These are phyloP conservation scores for Boletus holoroseus DNA, from an alignment of 1,284 basidiomycete species.

Conservation along the genomic window DNA sequence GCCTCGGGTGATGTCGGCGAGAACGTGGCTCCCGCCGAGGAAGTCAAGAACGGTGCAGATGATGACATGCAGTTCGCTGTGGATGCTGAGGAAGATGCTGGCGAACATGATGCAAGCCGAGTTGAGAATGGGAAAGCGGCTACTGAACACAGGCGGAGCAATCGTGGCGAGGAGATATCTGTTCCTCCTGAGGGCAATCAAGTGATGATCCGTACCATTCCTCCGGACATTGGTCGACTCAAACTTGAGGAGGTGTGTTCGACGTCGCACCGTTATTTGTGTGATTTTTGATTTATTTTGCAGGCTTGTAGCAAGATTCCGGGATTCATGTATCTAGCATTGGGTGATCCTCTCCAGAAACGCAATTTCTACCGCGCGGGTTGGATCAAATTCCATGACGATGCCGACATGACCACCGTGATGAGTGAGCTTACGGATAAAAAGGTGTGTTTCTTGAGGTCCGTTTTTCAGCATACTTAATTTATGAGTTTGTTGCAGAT, in stretches of 20 bases:
- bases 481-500: constrained; percentile 49
- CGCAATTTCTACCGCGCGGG: constrained; percentile 88
- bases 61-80: constrained; percentile 65
- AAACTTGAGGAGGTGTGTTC: constrained; percentile 77
- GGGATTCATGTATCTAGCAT: constrained; percentile 75
- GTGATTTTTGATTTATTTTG: constrained; percentile 8
- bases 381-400: constrained; percentile 82
- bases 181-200: constrained; percentile 78
- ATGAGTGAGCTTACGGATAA: constrained; percentile 73
- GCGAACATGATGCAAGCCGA: constrained; percentile 51
- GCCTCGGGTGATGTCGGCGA: constrained; percentile 34
- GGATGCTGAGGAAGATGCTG: constrained; percentile 64
- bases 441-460: constrained; percentile 53
- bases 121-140: constrained; percentile 55
- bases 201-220: constrained; percentile 90
- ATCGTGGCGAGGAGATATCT: constrained; percentile 69
- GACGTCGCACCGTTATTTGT: constrained; percentile 21
- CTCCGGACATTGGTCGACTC: constrained; percentile 80
- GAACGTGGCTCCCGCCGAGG: constrained; percentile 39
- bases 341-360: constrained; percentile 86
- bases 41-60: constrained; percentile 43
- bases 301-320: constrained; percentile 63
- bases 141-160: constrained; percentile 43
- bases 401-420: constrained; percentile 72
- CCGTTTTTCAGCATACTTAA: constrained; percentile 4